Conservation (phyloP, 768 basidiomycete species). For the Naganishia friedmannii region DNA sequence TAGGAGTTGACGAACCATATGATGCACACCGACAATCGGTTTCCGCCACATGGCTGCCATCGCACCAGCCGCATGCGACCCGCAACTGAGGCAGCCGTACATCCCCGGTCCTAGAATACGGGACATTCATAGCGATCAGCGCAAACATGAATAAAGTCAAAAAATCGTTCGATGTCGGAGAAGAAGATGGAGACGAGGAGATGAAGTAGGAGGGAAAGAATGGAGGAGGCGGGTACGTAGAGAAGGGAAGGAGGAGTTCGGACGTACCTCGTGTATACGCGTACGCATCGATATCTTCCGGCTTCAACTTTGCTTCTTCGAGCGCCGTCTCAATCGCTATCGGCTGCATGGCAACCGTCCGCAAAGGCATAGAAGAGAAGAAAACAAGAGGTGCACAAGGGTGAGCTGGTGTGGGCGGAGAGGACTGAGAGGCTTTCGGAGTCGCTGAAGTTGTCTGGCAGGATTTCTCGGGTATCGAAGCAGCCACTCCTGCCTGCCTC, state of each 20-base stretch:
- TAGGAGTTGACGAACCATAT: too few relatives aligned
- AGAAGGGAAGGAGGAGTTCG: too few relatives aligned
- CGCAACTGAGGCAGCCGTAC: slow-evolving; percentile 73
- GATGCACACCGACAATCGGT: slow-evolving; percentile 85
- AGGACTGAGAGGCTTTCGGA: too few relatives aligned
- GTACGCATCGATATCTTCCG: slow-evolving; percentile 73
- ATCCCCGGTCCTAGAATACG: slow-evolving; percentile 57
- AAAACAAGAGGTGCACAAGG: too few relatives aligned
- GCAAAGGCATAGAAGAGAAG: not conserved
- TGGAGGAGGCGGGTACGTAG: too few relatives aligned
- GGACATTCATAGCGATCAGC: too few relatives aligned
- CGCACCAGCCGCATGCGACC: slow-evolving; percentile 76
- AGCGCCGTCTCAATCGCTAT: slow-evolving; percentile 68
- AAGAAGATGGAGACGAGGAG: not conserved
- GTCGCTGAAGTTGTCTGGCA: too few relatives aligned
- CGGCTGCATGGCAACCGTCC: slow-evolving; percentile 58
- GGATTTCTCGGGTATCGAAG: too few relatives aligned
- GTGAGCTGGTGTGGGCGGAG: too few relatives aligned
- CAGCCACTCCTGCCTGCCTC: too few relatives aligned
- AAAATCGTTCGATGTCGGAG: too few relatives aligned
- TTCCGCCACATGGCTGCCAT: slow-evolving; percentile 73
- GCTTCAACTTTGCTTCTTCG: slow-evolving; percentile 61
- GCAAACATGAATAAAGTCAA: too few relatives aligned
- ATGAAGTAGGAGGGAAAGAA: not conserved
- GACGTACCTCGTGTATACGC: slow-evolving; percentile 86